Evolutionary conservation across 352 stramenopile genomes (phyloP), one percentile per base, ranked within the genome.

Genomic region (Achlya hypogyna): DNA sequence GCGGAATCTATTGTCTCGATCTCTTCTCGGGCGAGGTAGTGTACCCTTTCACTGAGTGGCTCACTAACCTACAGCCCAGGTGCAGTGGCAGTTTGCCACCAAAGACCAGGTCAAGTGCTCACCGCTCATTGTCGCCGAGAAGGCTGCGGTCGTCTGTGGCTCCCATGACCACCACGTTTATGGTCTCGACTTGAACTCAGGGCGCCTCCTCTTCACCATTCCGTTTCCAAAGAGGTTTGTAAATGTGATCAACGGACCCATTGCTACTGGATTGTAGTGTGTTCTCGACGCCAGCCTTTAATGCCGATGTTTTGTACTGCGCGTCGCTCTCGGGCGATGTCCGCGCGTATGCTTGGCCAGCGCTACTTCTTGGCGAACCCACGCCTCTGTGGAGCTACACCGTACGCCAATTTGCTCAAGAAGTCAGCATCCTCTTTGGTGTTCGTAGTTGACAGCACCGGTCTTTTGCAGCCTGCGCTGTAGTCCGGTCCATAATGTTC

Each of bases 81-180:
- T 51, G 29, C 35, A 25, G 34, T 64, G 54, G 54, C 10, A 22
- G 2, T 64, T 52, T 35, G 9, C 29, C 2, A 64, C 54, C 3
- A 8, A 51, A 9, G 54, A 64, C 22, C 54, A 64, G 52, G 35
- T 64, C 35, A 64, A 64, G 54, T 64, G 54, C 54, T 51, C 54
- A 25, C 54, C 54, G 5, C 18, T 64, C 9, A 25, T 64, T 8
- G 54, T 64, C n/a, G 28, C 32, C 9, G 38, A 16, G 20, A 25
- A 51, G 40, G 9, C 6, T 0, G 54, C 47, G 6, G 54, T 64
- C 18, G 54, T 64, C 32, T 49, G 32, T 23, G 54, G 54, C 1
- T 64, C 54, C 32, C 54, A 64, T 28, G 54, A 64, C 22, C 54
- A 52, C 35, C 35, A 52, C 22, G 32, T 64, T 1, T 64, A 64